Evolutionary conservation across 169 alveolate species (phyloP).

Genomic region (Eimeria acervulina): DNA sequence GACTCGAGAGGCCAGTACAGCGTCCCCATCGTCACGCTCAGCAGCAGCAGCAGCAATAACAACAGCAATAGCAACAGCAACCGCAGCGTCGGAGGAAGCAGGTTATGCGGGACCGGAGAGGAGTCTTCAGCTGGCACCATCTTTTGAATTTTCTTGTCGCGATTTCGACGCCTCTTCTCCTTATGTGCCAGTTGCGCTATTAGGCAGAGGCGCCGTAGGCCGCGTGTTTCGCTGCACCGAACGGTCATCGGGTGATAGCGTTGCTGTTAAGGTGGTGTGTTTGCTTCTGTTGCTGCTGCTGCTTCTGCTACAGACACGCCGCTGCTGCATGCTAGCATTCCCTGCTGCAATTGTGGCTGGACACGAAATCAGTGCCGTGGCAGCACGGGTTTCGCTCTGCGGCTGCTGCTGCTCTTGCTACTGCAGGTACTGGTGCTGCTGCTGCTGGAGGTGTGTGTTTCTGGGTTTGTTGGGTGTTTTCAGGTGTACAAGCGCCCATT

Average conservation of each 20-base stretch:
- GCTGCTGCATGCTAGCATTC: neutral
- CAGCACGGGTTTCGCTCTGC: neutral
- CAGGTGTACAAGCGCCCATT: slow-evolving; percentile 16
- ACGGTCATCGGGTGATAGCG: slow-evolving; percentile 4
- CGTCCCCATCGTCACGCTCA: neutral
- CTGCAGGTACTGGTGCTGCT: neutral
- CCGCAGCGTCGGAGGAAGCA: neutral
- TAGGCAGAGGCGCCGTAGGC: slow-evolving; percentile 74
- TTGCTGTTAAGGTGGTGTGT: slow-evolving; percentile 77
- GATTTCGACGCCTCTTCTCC: slow-evolving; percentile 67
- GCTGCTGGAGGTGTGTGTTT: neutral
- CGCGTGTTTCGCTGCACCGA: slow-evolving; percentile 74
- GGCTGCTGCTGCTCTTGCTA: neutral
- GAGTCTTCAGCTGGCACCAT: too few species aligned
- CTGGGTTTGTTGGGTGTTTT: neutral
- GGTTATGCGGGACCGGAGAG: neutral
- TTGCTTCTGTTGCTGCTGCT: neutral
- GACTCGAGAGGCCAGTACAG: slow-evolving; percentile 1
- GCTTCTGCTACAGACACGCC: neutral
- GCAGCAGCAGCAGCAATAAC: neutral
- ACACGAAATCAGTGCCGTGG: neutral
- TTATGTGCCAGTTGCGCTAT: slow-evolving; percentile 51
- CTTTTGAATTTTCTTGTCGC: neutral
- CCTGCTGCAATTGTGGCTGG: neutral
- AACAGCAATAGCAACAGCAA: neutral